A percentile compares a stretch with the other conserved stretches of the same genome.
Conservation (phyloP, 2,329 filamentous ascomycete genomes). For the Fusarium bulbicola region DNA sequence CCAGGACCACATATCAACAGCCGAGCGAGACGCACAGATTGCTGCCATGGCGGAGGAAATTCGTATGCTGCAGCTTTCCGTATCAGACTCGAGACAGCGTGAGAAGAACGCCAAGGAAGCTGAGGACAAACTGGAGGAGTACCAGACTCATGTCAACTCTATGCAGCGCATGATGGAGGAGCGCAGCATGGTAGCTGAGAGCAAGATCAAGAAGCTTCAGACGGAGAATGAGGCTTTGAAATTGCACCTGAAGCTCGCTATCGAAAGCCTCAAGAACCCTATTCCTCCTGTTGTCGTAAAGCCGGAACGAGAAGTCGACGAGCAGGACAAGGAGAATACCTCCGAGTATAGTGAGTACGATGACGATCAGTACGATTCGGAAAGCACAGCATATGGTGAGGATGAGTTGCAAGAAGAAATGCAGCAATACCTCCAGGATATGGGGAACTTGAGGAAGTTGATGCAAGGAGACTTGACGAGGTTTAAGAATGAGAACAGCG, state of each 20-base stretch:
- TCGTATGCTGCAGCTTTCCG: constrained; percentile 80
- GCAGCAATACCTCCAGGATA: constrained; percentile 84
- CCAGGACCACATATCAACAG: constrained; percentile 91
- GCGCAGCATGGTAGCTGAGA: constrained; percentile 86
- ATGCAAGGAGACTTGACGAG: constrained; percentile 82
- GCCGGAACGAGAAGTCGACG: constrained; percentile 41
- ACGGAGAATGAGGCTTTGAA: constrained; percentile 91
- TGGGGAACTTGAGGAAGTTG: constrained; percentile 69
- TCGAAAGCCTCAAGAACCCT: constrained; percentile 89
- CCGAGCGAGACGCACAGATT: constrained; percentile 94
- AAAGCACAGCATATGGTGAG: constrained; percentile 56
- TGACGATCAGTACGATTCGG: constrained; percentile 63
- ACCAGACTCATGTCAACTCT: constrained; percentile 86
- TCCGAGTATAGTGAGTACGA: constrained; percentile 67
- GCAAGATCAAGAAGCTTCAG: constrained; percentile 89
- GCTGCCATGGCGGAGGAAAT: constrained; percentile 96
- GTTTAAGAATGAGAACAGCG: constrained; percentile 69
- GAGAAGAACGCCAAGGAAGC: constrained; percentile 82
- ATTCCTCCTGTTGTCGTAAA: constrained; percentile 70
- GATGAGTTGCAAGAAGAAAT: constrained; percentile 84
- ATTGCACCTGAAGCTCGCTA: constrained; percentile 85
- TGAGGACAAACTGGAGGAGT: constrained; percentile 90
- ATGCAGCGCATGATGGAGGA: constrained; percentile 99
- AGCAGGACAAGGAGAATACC: constrained; percentile 51
- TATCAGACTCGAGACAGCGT: constrained; percentile 69